Conservation (phyloP, 1,284 basidiomycete genomes). For the Heterobasidion parviporum region DNA sequence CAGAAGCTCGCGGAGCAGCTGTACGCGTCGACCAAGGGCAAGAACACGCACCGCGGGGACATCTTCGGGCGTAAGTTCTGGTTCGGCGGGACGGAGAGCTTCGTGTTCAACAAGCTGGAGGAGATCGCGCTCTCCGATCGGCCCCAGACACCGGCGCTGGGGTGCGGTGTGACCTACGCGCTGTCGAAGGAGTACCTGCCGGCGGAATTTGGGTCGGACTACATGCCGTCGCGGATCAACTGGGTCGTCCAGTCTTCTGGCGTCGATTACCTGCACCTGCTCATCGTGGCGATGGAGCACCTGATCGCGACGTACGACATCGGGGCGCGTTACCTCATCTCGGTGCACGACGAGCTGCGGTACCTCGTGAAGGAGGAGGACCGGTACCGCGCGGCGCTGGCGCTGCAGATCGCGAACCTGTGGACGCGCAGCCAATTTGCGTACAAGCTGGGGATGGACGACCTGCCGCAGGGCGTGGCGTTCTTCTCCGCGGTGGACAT, state of each 20-base stretch:
- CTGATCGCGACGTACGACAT: conserved; percentile 80
- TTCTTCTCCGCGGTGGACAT: conserved; percentile 98
- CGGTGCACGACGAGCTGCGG: conserved; percentile 95
- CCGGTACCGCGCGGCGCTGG: conserved; percentile 83
- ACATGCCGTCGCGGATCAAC: conserved; percentile 95
- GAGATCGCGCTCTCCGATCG: conserved; percentile 85
- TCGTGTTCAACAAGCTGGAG: conserved; percentile 99
- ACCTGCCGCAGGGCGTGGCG: conserved; percentile 88
- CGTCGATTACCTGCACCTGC: conserved; percentile 95
- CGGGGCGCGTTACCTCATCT: conserved; percentile 89
- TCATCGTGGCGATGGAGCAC: conserved; percentile 94
- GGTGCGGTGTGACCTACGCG: conserved; percentile 90
- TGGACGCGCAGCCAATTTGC: conserved; percentile 95
- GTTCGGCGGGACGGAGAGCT: conserved; percentile 96
- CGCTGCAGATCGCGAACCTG: conserved; percentile 91
- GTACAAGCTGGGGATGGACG: conserved; percentile 90
- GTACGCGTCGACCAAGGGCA: conserved; percentile 92
- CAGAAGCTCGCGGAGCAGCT: conserved; percentile 78
- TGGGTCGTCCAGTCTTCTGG: conserved; percentile 99
- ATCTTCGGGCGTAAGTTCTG: conserved; percentile 82
- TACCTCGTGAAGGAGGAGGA: conserved; percentile 90
- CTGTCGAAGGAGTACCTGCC: conserved; percentile 86
- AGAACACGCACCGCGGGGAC: conserved; percentile 66
- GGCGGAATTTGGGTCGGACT: conserved; percentile 72
- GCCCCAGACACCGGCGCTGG: conserved; percentile 89